phyloP scores from a whole-genome alignment of 2,329 filamentous ascomycete genomes.

The Coleophoma cylindrospora region DNA sequence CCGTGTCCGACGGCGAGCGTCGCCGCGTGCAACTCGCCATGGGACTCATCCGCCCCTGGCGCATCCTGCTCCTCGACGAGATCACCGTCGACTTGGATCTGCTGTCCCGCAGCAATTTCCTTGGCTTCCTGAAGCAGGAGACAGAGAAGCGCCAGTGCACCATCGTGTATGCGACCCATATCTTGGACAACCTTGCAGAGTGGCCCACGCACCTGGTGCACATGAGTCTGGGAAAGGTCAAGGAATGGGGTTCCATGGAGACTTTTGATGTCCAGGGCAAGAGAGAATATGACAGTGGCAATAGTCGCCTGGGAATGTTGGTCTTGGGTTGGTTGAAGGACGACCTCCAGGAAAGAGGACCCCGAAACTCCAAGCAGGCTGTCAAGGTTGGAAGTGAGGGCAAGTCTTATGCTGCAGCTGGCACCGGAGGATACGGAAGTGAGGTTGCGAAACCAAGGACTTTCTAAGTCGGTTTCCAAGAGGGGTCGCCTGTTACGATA shows the following conservation, averaged over 20 bases:
- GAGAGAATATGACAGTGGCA: slow-evolving; percentile 46
- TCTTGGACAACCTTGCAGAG: slow-evolving; percentile 86
- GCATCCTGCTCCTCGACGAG: slow-evolving; percentile 85
- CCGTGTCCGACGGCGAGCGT: slow-evolving; percentile 88
- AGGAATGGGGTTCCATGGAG: slow-evolving; percentile 76
- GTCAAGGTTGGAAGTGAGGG: slow-evolving; percentile 30
- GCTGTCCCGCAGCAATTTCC: slow-evolving; percentile 76
- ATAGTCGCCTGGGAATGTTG: slow-evolving; percentile 80
- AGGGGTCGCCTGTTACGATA: too few relatives aligned
- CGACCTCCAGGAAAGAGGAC: slow-evolving; percentile 75
- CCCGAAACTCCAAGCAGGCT: slow-evolving; percentile 43
- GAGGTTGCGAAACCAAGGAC: slow-evolving; percentile 35
- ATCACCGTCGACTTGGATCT: slow-evolving; percentile 97
- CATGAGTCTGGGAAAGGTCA: slow-evolving; percentile 85
- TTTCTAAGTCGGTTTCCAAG: neutral
- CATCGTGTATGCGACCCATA: slow-evolving; percentile 96
- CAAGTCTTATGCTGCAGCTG: slow-evolving; percentile 47
- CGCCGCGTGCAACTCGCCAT: slow-evolving; percentile 92
- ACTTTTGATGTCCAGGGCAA: slow-evolving; percentile 50
- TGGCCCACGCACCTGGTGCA: slow-evolving; percentile 97
- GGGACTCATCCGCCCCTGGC: slow-evolving; percentile 90
- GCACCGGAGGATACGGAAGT: slow-evolving; percentile 59
- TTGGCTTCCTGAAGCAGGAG: slow-evolving; percentile 81
- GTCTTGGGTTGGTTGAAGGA: slow-evolving; percentile 83
- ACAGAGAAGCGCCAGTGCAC: slow-evolving; percentile 79